These are phyloP conservation scores for Rhodotorula sp. DNA, from an alignment of 1,284 basidiomycete genomes.

Conservation along the genomic window DNA sequence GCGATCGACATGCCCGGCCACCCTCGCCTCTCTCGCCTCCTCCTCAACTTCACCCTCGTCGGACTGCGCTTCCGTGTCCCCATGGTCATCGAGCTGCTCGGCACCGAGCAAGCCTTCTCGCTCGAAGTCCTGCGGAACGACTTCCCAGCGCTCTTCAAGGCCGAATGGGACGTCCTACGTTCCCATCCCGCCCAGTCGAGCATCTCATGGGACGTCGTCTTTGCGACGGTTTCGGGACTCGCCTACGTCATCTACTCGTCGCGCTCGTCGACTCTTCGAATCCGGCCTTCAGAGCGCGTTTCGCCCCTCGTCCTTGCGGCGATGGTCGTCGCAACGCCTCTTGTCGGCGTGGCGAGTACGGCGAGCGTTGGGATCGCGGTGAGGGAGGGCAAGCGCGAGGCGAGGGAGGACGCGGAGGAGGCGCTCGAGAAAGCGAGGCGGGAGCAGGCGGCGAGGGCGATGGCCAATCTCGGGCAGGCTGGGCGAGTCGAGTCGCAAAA, in stretches of 20 bases:
- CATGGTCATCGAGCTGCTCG: constrained; percentile 40
- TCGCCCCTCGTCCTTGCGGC: neutral
- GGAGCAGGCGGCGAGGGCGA: constrained; percentile 7
- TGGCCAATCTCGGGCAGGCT: neutral
- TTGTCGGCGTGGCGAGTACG: constrained; percentile 22
- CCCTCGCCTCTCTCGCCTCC: constrained; percentile 46
- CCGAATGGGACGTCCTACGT: constrained; percentile 32
- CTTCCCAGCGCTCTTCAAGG: constrained; percentile 19
- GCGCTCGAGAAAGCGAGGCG: constrained; percentile 4
- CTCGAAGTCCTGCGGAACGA: neutral
- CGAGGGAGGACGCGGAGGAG: constrained; percentile 12
- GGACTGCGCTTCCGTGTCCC: constrained; percentile 52
- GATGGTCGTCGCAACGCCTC: constrained; percentile 11
- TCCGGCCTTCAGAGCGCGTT: constrained; percentile 5
- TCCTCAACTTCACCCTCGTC: constrained; percentile 51
- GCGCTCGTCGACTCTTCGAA: neutral
- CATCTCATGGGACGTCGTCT: constrained; percentile 65
- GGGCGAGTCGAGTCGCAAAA: neutral
- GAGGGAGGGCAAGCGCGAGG: constrained; percentile 24
- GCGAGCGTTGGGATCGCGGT: constrained; percentile 17
- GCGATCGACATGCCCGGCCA: constrained; percentile 35
- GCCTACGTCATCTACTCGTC: constrained; percentile 20
- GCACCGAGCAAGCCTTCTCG: neutral
- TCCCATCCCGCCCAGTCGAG: constrained; percentile 64
- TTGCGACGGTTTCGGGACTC: constrained; percentile 18